phyloP scores from a whole-genome alignment of 768 basidiomycete species.

The Lyophyllum atratum region DNA sequence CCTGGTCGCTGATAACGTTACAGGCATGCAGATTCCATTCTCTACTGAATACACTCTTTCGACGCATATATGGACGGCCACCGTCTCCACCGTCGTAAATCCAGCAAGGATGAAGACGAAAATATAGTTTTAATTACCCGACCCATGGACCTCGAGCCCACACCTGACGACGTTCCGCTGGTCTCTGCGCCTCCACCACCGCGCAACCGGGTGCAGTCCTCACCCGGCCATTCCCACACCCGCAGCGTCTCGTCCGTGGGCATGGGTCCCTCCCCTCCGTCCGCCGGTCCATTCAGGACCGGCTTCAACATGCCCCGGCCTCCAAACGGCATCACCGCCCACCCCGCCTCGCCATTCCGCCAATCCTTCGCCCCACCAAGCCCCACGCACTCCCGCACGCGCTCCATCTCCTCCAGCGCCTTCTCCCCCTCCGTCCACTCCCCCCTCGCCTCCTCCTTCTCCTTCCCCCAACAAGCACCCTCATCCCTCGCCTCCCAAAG shows the following conservation, averaged over 20 bases:
- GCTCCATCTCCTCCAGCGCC: slow-evolving; percentile 49
- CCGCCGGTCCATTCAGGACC: slow-evolving; percentile 32
- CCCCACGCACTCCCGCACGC: slow-evolving; percentile 42
- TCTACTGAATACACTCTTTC: too few relatives aligned
- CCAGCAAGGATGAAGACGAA: slow-evolving; percentile 45
- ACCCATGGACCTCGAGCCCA: slow-evolving; percentile 15
- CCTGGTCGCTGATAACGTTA: too few relatives aligned
- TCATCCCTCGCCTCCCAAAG: slow-evolving; percentile 23
- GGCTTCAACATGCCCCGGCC: slow-evolving; percentile 24
- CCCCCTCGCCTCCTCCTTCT: slow-evolving; percentile 43
- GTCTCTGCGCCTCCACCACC: slow-evolving; percentile 22
- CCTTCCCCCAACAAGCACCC: slow-evolving; percentile 1
- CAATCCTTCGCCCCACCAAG: slow-evolving; percentile 29
- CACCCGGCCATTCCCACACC: slow-evolving; percentile 21
- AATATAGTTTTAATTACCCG: slow-evolving; percentile 25
- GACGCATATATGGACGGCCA: slow-evolving; percentile 21
- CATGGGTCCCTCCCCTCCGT: slow-evolving; percentile 21
- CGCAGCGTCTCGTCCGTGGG: slow-evolving; percentile 28
- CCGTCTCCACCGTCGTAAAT: slow-evolving; percentile 41
- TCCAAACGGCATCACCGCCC: too few relatives aligned
- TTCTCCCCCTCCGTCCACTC: slow-evolving; percentile 53
- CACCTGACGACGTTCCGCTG: slow-evolving; percentile 8
- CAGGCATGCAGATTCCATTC: too few relatives aligned
- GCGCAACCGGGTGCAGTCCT: slow-evolving; percentile 29
- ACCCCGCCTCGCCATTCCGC: slow-evolving; percentile 31